These are phyloP conservation scores for Fusarium sp. DNA, from an alignment of 2,329 filamentous ascomycete genomes.

Conservation along the genomic window DNA sequence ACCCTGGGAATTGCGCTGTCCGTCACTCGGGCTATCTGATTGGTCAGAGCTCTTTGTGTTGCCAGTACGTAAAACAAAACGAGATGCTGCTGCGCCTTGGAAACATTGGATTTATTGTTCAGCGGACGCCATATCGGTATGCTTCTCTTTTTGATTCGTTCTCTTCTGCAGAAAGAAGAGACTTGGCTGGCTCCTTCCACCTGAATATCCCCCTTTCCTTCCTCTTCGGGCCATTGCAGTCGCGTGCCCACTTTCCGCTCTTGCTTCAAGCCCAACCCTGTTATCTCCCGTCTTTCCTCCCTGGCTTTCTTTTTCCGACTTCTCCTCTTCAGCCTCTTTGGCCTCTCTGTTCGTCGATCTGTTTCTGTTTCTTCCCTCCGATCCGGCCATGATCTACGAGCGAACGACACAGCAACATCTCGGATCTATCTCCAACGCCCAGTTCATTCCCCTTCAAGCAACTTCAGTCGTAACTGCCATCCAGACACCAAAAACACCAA, in stretches of 20 bases:
- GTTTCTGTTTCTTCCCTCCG: not conserved
- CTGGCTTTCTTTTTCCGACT: not conserved
- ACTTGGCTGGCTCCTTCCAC: slow-evolving; percentile 7
- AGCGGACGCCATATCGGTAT: not conserved
- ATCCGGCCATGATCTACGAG: not conserved
- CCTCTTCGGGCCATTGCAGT: not conserved
- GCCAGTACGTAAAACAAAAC: not conserved
- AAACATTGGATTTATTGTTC: slow-evolving; percentile 4
- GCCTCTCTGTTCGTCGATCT: not conserved
- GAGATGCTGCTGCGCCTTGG: slow-evolving; percentile 4
- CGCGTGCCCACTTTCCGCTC: slow-evolving; percentile 24
- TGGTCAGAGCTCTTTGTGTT: not conserved
- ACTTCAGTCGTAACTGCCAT: not conserved
- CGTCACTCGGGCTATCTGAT: not conserved
- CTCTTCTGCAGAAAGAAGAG: not conserved
- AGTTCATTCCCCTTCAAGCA: not conserved
- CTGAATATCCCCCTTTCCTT: not conserved
- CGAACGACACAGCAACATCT: not conserved
- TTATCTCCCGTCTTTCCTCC: not conserved
- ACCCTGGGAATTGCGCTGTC: not conserved
- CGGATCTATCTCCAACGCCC: not conserved
- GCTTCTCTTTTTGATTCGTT: not conserved
- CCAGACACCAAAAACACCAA: not conserved
- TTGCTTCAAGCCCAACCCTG: not conserved
- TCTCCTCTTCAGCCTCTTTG: not conserved